Conservation (phyloP, 2,329 filamentous ascomycete genomes). For the Neonectria faginata region DNA sequence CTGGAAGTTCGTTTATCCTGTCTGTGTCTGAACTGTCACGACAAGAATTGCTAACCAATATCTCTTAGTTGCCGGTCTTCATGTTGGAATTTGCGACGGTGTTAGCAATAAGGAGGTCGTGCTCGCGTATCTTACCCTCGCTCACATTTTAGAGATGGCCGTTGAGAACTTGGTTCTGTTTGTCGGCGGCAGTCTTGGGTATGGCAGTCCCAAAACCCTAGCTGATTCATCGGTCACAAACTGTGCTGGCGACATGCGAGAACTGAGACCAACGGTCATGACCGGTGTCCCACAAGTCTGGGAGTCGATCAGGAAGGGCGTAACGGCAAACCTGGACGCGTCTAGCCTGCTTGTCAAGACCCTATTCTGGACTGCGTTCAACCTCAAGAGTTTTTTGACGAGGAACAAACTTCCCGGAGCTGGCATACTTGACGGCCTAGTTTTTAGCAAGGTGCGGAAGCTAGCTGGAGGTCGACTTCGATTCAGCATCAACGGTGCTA, state of each 20-base stretch:
- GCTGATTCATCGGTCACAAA: constrained; percentile 87
- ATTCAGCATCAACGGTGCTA: constrained; percentile 93
- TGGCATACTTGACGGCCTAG: constrained; percentile 79
- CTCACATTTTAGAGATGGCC: constrained; percentile 95
- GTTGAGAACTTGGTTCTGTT: constrained; percentile 91
- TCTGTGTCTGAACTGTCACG: neutral
- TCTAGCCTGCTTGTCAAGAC: constrained; percentile 75
- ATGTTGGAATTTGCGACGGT: constrained; percentile 79
- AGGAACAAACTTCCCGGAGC: constrained; percentile 72
- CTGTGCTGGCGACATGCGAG: constrained; percentile 91
- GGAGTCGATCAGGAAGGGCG: constrained; percentile 96
- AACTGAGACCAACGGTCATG: constrained; percentile 87
- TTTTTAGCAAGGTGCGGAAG: constrained; percentile 91
- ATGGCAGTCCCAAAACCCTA: constrained; percentile 88
- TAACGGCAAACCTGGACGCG: constrained; percentile 79
- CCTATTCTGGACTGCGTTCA: constrained; percentile 79
- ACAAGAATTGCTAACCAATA: neutral
- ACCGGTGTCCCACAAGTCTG: constrained; percentile 96
- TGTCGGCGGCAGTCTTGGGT: constrained; percentile 91
- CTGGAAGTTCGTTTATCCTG: constrained; percentile 64
- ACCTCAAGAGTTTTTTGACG: constrained; percentile 69
- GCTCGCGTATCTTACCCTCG: constrained; percentile 90
- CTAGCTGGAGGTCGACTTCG: constrained; percentile 88
- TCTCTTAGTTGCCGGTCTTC: constrained; percentile 76
- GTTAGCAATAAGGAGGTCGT: constrained; percentile 82